A percentile compares a stretch with the other conserved stretches of the same genome.
Evolutionary conservation across 176 grass and related monocot genomes (phyloP).

Genomic region (Oryza nivara): DNA sequence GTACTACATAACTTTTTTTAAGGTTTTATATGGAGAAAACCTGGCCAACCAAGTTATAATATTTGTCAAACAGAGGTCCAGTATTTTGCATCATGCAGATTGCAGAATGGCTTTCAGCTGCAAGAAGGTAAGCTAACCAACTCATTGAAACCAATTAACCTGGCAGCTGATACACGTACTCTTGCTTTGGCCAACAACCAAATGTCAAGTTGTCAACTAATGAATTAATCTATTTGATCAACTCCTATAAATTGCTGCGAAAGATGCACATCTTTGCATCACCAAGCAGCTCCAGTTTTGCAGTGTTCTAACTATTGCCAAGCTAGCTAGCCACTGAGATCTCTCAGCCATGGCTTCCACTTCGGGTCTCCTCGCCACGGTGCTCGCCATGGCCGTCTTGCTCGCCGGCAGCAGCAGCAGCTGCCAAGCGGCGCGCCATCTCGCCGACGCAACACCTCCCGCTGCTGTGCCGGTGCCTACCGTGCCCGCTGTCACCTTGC

Average conservation of each 20-base stretch:
- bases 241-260: constrained; percentile 24
- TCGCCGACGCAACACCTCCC: constrained; percentile 20
- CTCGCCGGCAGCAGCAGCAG: neutral
- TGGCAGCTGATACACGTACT: neutral
- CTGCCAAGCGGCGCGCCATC: constrained; percentile 14
- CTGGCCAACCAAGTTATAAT: neutral
- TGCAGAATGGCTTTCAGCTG: neutral
- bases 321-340: neutral
- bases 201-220: neutral
- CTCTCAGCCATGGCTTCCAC: constrained; percentile 11
- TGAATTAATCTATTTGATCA: neutral
- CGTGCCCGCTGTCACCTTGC: constrained; percentile 20
- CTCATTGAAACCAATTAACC: neutral
- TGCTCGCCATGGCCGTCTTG: constrained; percentile 21
- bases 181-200: constrained; percentile 28
- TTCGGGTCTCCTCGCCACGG: neutral
- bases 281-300: neutral
- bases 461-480: neutral
- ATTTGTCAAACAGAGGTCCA: neutral
- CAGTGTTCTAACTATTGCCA: neutral
- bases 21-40: neutral
- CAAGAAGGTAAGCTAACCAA: neutral
- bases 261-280: neutral
- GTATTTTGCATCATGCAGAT: neutral
- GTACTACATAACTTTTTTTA: too few species aligned